A percentile compares a stretch with the other conserved stretches of the same genome.
These are phyloP conservation scores for Russula dissimulans DNA, from an alignment of 768 basidiomycete genomes.

Conservation along the genomic window DNA sequence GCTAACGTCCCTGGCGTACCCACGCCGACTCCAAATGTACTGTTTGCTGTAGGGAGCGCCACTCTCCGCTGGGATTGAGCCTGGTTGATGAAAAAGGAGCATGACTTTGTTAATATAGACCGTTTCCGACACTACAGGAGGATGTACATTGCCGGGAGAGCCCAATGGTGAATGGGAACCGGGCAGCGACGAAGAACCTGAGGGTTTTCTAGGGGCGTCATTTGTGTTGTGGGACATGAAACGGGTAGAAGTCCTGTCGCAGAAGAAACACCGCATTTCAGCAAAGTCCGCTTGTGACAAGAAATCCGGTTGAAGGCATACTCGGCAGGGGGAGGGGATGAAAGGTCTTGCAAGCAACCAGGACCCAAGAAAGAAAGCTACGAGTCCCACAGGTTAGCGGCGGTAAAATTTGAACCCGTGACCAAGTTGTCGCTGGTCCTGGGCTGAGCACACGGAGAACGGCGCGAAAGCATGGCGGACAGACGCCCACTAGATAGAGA, in stretches of 20 bases:
- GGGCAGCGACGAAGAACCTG: constrained; percentile 60
- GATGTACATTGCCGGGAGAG: constrained; percentile 50
- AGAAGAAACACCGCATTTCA: constrained; percentile 1
- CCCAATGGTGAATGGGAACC: constrained; percentile 51
- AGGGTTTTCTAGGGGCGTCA: constrained; percentile 48
- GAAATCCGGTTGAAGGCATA: not conserved
- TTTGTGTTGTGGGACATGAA: constrained; percentile 27
- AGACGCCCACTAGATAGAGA: not conserved
- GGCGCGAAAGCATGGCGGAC: not conserved
- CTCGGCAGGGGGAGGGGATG: not conserved
- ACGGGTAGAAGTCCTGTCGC: constrained; percentile 8
- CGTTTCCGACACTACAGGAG: not conserved
- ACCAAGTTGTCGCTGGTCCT: not conserved
- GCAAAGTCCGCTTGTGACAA: not conserved
- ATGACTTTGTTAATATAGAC: constrained; percentile 7
- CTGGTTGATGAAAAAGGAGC: constrained; percentile 19
- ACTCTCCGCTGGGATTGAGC: constrained; percentile 40
- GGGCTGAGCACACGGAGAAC: not conserved
- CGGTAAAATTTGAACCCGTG: not conserved
- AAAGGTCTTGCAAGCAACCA: constrained; percentile 1
- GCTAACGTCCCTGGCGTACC: constrained; percentile 37
- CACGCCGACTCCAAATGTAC: constrained; percentile 47
- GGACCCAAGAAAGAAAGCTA: not conserved
- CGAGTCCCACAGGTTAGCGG: not conserved
- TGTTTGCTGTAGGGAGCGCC: constrained; percentile 32